Evolutionary conservation across 2,329 filamentous ascomycete species (phyloP).

Genomic region (Verticillium zaregamsianum): DNA sequence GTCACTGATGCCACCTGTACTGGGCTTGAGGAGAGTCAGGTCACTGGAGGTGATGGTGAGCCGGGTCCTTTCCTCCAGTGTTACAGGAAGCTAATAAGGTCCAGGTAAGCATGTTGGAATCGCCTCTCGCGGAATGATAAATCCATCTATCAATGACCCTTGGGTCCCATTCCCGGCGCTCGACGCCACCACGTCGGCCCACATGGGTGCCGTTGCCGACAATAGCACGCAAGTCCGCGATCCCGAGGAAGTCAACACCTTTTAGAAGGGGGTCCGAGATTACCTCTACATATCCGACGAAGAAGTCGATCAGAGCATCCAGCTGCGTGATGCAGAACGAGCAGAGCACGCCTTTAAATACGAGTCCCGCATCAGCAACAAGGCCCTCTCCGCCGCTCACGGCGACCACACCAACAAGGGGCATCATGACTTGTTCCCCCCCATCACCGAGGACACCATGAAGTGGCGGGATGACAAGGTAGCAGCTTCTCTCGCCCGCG

Average conservation of each 20-base stretch:
- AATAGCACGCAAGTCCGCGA: slow-evolving; percentile 27
- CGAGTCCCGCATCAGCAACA: neutral
- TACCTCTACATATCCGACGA: slow-evolving; percentile 25
- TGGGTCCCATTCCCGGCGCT: no score
- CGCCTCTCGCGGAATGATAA: no score
- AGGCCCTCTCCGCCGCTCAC: neutral
- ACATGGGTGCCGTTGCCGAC: neutral
- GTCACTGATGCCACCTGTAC: neutral
- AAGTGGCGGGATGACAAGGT: slow-evolving; percentile 6
- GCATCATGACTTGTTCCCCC: neutral
- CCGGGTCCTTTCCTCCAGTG: neutral
- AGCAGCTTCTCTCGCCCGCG: neutral
- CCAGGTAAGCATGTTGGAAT: no score
- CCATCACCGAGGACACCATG: slow-evolving; percentile 2
- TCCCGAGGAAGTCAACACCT: slow-evolving; percentile 21
- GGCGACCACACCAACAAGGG: neutral
- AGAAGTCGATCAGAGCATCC: slow-evolving; percentile 16
- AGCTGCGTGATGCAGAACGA: neutral
- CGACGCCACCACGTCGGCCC: neutral
- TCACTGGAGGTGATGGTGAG: neutral
- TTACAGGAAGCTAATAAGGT: no score
- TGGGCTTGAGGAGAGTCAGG: neutral
- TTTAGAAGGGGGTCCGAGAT: slow-evolving; percentile 25
- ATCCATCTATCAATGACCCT: no score
- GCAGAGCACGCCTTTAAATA: neutral